Conservation (phyloP, 257 asterid species). For the Jacaranda copaia region DNA sequence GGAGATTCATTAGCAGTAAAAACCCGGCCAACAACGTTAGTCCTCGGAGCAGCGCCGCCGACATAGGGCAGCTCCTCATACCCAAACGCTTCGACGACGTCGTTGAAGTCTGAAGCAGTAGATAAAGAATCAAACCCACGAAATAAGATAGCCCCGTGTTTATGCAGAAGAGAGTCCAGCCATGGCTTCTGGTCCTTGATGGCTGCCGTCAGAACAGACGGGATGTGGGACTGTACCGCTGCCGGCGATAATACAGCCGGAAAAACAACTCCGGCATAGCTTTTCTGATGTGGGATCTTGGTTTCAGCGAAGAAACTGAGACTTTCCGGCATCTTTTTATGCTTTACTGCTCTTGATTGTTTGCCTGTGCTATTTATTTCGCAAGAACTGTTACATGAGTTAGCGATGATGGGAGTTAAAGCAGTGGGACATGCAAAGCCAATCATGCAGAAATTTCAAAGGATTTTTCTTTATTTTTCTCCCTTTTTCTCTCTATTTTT, state of each 20-base stretch:
- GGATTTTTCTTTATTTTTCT: neutral
- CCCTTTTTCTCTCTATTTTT: too few species aligned
- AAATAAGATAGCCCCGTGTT: slow-evolving; percentile 74
- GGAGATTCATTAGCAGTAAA: slow-evolving; percentile 93
- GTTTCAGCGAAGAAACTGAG: slow-evolving; percentile 55
- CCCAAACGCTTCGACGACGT: slow-evolving; percentile 84
- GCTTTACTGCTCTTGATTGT: neutral
- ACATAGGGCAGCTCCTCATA: slow-evolving; percentile 85
- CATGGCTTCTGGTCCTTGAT: slow-evolving; percentile 60
- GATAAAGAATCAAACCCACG: slow-evolving; percentile 58
- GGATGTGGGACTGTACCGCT: neutral
- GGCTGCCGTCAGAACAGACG: slow-evolving; percentile 45
- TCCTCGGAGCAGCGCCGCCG: slow-evolving; percentile 92
- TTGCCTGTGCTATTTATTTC: slow-evolving; percentile 1
- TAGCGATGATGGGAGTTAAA: slow-evolving; percentile 18
- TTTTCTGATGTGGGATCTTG: slow-evolving; percentile 63
- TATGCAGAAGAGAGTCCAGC: slow-evolving; percentile 63
- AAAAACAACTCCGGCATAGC: slow-evolving; percentile 53
- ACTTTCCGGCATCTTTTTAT: slow-evolving; percentile 47
- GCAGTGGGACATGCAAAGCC: slow-evolving; percentile 23
- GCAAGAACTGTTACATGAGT: neutral
- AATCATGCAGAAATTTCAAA: slow-evolving; percentile 36
- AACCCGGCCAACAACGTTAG: slow-evolving; percentile 81
- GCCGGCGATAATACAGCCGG: slow-evolving; percentile 68
- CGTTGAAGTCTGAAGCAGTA: slow-evolving; percentile 78